Base-by-base conservation (phyloP, 768 basidiomycete genomes). In the Mycena indigotica region DNA sequence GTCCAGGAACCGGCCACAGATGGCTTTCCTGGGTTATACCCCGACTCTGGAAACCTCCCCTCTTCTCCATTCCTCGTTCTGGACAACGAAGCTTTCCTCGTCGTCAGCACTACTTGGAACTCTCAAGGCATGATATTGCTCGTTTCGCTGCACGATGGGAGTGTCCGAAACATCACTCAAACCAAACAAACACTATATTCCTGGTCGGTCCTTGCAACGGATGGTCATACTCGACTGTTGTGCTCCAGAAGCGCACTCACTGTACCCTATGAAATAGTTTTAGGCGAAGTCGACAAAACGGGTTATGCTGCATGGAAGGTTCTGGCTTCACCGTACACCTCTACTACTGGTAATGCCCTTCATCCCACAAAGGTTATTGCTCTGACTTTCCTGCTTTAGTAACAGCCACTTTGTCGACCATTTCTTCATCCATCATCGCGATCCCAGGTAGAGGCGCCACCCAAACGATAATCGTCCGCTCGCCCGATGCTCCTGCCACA, bases 1-100 rank as follows among this genome's bases (percentile, higher is more conserved):
- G 75, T 83, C 2, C 69, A 73, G 44, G 76, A 79, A 25, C 74
- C 79, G 0, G 62, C 64, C 2, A 32, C 60, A 2, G 66, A 66
- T 30, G 76, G 72, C 0, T 90, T 89, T 68, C 88, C 88, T 0
- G 88, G 89, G 0, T 70, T 91, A 1, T 90, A 84, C 60, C 75
- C 82, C 4, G 52, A 56, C 25, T 74, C 81, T 17, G 76, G 72
- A 57, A 79, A 77, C 58, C 70, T 89, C 17, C 69, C 78, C 0
- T 38, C 72, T 1, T 68, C 66, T 2, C 78, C 83, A 0, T 80
- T 81, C 62, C 57, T 83, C 17, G 49, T 56, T 4, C 50, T 67
- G 6, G 65, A 26, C 12, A 61, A 58, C 13, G 58, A 57, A 10
- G 53, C 70, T 1, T 66, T 69, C 23, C 54, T 87, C 17, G 68